A percentile compares a stretch with the other conserved stretches of the same genome.
These are phyloP conservation scores for Talaromyces islandicus DNA, from an alignment of 2,329 filamentous ascomycete species.

Conservation along the genomic window DNA sequence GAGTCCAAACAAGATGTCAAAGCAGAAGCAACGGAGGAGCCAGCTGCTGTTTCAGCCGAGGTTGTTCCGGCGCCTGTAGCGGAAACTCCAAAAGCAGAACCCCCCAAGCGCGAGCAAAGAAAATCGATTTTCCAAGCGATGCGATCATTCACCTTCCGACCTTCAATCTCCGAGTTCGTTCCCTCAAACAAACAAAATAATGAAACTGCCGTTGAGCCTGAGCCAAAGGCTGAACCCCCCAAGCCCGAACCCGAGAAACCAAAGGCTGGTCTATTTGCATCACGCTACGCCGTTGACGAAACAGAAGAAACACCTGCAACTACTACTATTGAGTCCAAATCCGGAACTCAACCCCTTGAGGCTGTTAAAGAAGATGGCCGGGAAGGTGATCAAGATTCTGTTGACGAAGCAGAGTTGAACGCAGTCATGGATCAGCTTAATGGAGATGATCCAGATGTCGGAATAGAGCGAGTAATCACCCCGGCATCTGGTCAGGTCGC, in stretches of 20 bases:
- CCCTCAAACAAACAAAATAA: constrained; percentile 13
- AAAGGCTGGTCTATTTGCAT: constrained; percentile 26
- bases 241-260: constrained; percentile 12
- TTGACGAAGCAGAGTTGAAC: constrained; percentile 68
- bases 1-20: neutral
- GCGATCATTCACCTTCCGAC: constrained; percentile 57
- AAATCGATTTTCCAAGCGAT: constrained; percentile 62
- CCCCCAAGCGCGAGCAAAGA: no score
- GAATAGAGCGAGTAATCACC: constrained; percentile 58
- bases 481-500: constrained; percentile 21
- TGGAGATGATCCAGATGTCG: constrained; percentile 64
- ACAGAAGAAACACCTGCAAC: neutral
- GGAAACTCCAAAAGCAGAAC: constrained; percentile 18
- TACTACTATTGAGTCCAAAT: constrained; percentile 4
- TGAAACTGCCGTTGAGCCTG: constrained; percentile 10
- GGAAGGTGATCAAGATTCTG: constrained; percentile 23
- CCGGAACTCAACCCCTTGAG: constrained; percentile 10
- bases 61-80: constrained; percentile 14
- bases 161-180: constrained; percentile 25
- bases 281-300: constrained; percentile 25
- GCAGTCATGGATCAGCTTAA: constrained; percentile 85
- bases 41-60: constrained; percentile 10
- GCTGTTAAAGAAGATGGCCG: constrained; percentile 3
- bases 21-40: constrained; percentile 3
- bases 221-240: constrained; percentile 14